Evolutionary conservation across 1,139 yeast species (phyloP), one percentile per base, ranked within the genome.

Genomic region (Saccharomyces pastorianus): DNA sequence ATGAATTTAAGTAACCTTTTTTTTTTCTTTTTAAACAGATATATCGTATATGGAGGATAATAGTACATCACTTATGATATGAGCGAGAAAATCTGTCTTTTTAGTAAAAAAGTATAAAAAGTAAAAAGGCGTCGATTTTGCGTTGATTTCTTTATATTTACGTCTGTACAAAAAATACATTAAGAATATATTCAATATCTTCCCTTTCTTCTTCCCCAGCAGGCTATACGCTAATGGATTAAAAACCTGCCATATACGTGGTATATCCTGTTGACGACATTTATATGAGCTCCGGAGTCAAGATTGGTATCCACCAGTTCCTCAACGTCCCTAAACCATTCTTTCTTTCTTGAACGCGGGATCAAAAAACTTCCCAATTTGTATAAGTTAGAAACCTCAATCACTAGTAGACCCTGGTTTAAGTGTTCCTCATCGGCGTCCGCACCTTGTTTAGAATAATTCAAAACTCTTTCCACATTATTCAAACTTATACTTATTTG

Each of bases 341-440:
- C 84, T 11, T 64, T 59, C 53, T 69, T 70, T 53, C 82, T 70
- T 46, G 66, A 70, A 41, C 64, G 65, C 1, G 88, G 87, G 1
- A 84, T 67, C 3, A 84, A 59, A 4, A 67, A 59, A 27, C 70
- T 68, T 11, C 88, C 83, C 47, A 76, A 70, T 38, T 73, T 71
- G 51, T 80, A 78, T 58, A 85, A 71, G 51, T 79, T 78, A 49
- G 82, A 75, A 6, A 80, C 72, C 63, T 85, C 90, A 54, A 85
- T 71, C 32, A 82, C 72, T 46, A 85, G 67, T 57, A 79, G 69
- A 3, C 91, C 85, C 42, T 63, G 62, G 46, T 69, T 68, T 48
- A 67, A 65, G 53, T 68, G 69, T 27, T 61, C 55, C 42, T 53
- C 58, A 3, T 56, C 56, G 25, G 48, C 48, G 7, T 56, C 55